Conservation (phyloP, 345 rosid genomes). For the Gossypium stocksii region DNA sequence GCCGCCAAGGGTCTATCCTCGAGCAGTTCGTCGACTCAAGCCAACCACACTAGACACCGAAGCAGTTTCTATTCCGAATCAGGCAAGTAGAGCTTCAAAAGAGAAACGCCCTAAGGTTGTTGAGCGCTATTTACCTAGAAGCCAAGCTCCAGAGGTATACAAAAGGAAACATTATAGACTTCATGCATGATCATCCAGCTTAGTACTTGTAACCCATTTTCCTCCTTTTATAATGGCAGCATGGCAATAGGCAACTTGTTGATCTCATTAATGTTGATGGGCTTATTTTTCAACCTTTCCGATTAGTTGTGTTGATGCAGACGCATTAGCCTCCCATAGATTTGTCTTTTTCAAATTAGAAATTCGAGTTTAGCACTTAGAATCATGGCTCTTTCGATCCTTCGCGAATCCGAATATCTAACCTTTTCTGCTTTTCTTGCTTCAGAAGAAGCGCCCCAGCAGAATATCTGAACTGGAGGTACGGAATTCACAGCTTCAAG, state of each 20-base stretch:
- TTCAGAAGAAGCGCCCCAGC: constrained; percentile 84
- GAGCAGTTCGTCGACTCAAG: constrained; percentile 72
- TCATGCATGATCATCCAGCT: neutral
- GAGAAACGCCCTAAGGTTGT: constrained; percentile 69
- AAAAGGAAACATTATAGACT: neutral
- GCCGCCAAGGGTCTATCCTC: constrained; percentile 69
- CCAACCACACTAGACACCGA: constrained; percentile 46
- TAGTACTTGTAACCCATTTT: neutral
- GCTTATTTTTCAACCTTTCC: neutral
- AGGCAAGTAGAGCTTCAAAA: constrained; percentile 53
- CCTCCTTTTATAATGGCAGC: neutral
- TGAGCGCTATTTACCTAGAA: constrained; percentile 71
- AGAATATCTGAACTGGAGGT: constrained; percentile 75
- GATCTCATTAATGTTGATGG: neutral
- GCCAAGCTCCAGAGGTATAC: constrained; percentile 75
- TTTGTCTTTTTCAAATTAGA: neutral
- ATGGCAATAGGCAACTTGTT: neutral
- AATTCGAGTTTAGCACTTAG: constrained; percentile 5
- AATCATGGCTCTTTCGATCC: neutral
- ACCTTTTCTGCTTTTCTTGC: constrained; percentile 21
- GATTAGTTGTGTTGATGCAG: neutral
- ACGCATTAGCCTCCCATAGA: neutral
- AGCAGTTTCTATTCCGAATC: constrained; percentile 51
- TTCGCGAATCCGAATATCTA: neutral
- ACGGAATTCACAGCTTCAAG: constrained; percentile 66